Evolutionary conservation across 495 filamentous ascomycete species (phyloP).

Genomic region (Haplographium delicatum): DNA sequence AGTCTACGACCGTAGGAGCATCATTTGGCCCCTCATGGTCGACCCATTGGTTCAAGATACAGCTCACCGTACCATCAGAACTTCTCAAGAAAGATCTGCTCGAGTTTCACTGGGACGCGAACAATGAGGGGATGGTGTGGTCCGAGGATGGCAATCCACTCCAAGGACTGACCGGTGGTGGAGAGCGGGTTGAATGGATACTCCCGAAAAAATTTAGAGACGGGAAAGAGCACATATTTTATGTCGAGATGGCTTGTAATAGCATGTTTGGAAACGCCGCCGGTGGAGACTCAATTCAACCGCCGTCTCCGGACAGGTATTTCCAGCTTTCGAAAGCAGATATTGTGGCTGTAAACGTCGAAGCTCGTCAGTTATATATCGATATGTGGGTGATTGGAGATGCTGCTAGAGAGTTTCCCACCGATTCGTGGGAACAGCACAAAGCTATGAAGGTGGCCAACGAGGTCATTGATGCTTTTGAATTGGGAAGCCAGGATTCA

Average conservation of each 20-base stretch:
- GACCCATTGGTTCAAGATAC: constrained; percentile 94
- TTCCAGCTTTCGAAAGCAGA: constrained; percentile 74
- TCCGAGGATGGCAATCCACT: constrained; percentile 79
- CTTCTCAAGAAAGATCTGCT: constrained; percentile 68
- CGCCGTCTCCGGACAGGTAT: constrained; percentile 74
- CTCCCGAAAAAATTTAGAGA: constrained; percentile 75
- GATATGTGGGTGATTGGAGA: constrained; percentile 96
- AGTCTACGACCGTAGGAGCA: constrained; percentile 65
- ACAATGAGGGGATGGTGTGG: constrained; percentile 90
- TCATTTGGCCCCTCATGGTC: constrained; percentile 93
- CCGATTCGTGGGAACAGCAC: constrained; percentile 80
- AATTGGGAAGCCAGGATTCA: constrained; percentile 69
- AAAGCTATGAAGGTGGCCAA: constrained; percentile 78
- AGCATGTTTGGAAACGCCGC: constrained; percentile 94
- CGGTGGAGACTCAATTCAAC: constrained; percentile 82
- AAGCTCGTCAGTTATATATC: constrained; percentile 75
- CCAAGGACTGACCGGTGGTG: constrained; percentile 89
- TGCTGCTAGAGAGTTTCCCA: constrained; percentile 74
- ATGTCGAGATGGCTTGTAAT: constrained; percentile 98
- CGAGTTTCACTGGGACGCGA: constrained; percentile 93
- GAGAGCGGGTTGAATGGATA: constrained; percentile 86
- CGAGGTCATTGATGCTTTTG: constrained; percentile 83
- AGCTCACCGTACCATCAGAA: constrained; percentile 67
- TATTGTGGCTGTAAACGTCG: constrained; percentile 82
- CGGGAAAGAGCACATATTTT: constrained; percentile 81